Evolutionary conservation across 75 land plant species (phyloP).

Genomic region (Pinus taeda): DNA sequence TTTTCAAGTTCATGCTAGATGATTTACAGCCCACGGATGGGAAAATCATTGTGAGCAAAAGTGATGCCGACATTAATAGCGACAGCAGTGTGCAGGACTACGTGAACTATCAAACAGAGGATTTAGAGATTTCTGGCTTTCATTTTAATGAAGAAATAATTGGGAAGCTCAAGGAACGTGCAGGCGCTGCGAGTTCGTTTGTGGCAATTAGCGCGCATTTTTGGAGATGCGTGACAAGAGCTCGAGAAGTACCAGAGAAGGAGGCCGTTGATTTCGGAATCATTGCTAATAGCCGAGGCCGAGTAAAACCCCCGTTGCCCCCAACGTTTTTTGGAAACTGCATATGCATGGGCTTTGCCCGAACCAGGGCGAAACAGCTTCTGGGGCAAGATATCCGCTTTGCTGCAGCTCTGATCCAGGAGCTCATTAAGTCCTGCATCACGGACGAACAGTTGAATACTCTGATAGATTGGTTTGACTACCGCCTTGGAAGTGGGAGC

Average conservation of each 20-base stretch:
- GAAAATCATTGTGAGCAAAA: too few species aligned
- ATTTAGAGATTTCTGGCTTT: background rate
- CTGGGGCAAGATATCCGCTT: conserved; percentile 3
- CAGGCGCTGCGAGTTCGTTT: conserved; percentile 14
- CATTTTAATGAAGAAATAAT: background rate
- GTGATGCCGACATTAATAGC: too few species aligned
- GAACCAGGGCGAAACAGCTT: conserved; percentile 1
- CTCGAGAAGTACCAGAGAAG: conserved; percentile 14
- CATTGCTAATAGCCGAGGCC: conserved; percentile 20
- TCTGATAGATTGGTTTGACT: conserved; percentile 6
- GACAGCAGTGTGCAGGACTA: background rate
- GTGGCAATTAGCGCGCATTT: conserved; percentile 25
- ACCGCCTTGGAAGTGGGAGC: too few species aligned
- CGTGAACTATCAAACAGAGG: background rate
- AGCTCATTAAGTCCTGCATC: conserved; percentile 12
- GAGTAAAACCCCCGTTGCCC: conserved; percentile 21
- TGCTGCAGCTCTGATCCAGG: background rate
- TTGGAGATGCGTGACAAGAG: conserved; percentile 34
- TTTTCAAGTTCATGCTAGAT: too few species aligned
- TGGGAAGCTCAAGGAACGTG: background rate
- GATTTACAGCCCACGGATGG: too few species aligned
- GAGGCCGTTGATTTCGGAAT: background rate
- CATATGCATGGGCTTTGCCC: conserved; percentile 6
- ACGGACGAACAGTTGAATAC: conserved; percentile 11
- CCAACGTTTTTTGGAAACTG: conserved; percentile 47